Percentiles rank a stretch among this genome's conserved stretches.
phyloP scores from a whole-genome alignment of 768 basidiomycete species.

The Mycena haematopus region DNA sequence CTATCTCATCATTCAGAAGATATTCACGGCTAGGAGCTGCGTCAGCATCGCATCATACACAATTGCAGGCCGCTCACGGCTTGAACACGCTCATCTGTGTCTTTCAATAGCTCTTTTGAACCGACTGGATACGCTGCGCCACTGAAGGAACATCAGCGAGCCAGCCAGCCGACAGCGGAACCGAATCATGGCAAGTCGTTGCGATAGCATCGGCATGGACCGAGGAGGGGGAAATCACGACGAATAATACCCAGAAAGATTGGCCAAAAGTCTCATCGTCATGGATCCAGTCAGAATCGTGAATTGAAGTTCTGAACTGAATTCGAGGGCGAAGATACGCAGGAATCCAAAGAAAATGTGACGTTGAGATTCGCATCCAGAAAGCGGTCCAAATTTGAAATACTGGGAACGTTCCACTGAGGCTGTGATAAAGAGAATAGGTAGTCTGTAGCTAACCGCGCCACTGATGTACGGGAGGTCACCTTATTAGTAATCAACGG shows the following conservation, averaged over 20 bases:
- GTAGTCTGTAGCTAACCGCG: too few species aligned
- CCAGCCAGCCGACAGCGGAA: too few species aligned
- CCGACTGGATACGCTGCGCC: too few species aligned
- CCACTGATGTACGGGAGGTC: too few species aligned
- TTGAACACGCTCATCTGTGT: constrained; percentile 66
- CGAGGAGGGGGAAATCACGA: too few species aligned
- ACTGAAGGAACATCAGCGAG: too few species aligned
- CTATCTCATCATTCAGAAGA: constrained; percentile 73
- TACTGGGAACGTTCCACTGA: neutral
- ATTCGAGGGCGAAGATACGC: constrained; percentile 39
- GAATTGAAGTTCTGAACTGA: too few species aligned
- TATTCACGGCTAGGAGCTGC: constrained; percentile 52
- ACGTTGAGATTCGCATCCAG: neutral
- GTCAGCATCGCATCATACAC: neutral
- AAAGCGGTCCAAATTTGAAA: constrained; percentile 21
- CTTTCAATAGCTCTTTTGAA: constrained; percentile 49
- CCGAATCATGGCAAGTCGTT: neutral
- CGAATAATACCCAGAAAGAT: constrained; percentile 8
- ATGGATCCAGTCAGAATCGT: constrained; percentile 31
- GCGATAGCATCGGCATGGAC: neutral
- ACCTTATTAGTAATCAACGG: too few species aligned
- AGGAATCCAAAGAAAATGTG: constrained; percentile 50
- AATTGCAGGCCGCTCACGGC: constrained; percentile 22
- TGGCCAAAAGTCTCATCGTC: neutral
- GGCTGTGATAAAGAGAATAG: neutral